These are phyloP conservation scores for Lipomyces yamadae DNA, from an alignment of 805 yeast genomes.

Conservation along the genomic window DNA sequence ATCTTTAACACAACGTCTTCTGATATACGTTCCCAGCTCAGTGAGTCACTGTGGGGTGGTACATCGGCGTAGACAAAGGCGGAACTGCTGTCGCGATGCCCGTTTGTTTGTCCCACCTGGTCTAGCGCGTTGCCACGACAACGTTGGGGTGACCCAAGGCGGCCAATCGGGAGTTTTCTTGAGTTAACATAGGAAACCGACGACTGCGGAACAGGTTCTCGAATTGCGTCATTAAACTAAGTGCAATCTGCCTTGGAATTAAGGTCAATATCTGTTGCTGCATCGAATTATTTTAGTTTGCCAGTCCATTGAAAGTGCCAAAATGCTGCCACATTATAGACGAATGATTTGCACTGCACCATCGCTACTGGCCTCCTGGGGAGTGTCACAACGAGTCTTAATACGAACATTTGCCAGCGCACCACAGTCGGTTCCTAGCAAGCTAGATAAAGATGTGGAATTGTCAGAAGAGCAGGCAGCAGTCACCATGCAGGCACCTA, in stretches of 20 bases:
- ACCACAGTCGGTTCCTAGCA: slow-evolving; percentile 2
- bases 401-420: slow-evolving; percentile 2
- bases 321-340: background rate
- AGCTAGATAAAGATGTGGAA: slow-evolving; percentile 13
- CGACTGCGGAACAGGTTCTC: too few species aligned
- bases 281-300: background rate
- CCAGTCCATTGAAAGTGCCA: background rate
- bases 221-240: background rate
- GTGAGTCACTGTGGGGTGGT: too few species aligned
- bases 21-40: background rate
- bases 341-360: background rate
- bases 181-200: background rate
- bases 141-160: background rate
- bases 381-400: background rate
- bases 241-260: background rate
- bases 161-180: background rate
- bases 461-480: slow-evolving; percentile 27
- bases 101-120: background rate
- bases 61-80: background rate
- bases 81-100: background rate
- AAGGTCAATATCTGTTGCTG: background rate
- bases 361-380: background rate
- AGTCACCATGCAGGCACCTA: slow-evolving; percentile 68
- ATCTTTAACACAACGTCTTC: background rate
- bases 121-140: background rate